Evolutionary conservation across 1,284 basidiomycete species (phyloP).

Genomic region (Xerocomus cyaneibrunnescens): DNA sequence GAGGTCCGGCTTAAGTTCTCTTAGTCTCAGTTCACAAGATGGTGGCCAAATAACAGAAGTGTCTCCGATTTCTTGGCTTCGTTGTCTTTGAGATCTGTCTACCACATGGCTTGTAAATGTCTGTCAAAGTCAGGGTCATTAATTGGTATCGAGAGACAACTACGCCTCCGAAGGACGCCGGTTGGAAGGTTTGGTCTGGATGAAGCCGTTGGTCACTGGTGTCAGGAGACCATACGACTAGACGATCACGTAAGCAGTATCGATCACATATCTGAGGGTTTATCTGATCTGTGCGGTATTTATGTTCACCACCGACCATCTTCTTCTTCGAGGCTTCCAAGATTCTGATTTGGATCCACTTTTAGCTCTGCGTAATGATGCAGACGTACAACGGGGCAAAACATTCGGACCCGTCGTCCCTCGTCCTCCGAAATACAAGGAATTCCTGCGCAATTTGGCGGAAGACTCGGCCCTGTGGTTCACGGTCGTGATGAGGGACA

Average conservation of each 20-base stretch:
- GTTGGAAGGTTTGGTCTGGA: not conserved
- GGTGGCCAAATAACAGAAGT: not conserved
- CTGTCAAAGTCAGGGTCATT: not conserved
- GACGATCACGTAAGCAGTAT: no score
- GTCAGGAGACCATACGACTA: no score
- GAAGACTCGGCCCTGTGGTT: constrained; percentile 16
- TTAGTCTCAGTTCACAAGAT: no score
- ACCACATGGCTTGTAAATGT: not conserved
- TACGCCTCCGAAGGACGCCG: not conserved
- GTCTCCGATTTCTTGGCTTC: not conserved
- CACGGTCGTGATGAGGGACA: constrained; percentile 2
- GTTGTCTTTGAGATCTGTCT: not conserved
- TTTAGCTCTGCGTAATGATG: constrained; percentile 8
- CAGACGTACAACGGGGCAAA: constrained; percentile 8
- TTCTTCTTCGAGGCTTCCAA: constrained; percentile 10
- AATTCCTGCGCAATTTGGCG: constrained; percentile 6
- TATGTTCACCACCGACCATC: constrained; percentile 15
- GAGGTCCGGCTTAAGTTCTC: no score
- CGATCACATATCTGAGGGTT: no score
- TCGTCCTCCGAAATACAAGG: constrained; percentile 5
- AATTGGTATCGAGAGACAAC: not conserved
- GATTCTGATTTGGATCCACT: constrained; percentile 7
- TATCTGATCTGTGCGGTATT: not conserved
- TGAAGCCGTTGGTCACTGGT: no score
- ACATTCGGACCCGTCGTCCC: constrained; percentile 13